These are phyloP conservation scores for Trichoderma brevicompactum DNA, from an alignment of 2,329 filamentous ascomycete species.

Conservation along the genomic window DNA sequence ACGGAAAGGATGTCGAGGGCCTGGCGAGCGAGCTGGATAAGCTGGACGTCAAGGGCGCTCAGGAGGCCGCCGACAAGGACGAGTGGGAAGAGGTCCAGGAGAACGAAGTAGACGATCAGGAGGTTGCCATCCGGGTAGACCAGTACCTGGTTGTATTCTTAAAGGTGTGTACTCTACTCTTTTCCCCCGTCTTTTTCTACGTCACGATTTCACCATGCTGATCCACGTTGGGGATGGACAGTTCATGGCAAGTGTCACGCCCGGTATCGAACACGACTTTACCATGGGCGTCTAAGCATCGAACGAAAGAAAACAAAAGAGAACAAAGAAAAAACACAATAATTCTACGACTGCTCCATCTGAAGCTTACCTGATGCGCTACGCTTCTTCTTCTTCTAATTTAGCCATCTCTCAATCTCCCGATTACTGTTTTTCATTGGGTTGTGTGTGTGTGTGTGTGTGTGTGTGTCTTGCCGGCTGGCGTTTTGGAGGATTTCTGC, in stretches of 20 bases:
- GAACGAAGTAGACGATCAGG: slow-evolving; percentile 66
- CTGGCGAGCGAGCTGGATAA: slow-evolving; percentile 80
- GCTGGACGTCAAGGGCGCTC: slow-evolving; percentile 60
- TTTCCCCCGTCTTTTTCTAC: not conserved
- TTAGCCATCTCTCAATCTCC: not conserved
- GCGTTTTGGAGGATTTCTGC: slow-evolving; percentile 12
- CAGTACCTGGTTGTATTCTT: slow-evolving; percentile 87
- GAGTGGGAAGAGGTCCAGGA: slow-evolving; percentile 70
- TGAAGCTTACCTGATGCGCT: not conserved
- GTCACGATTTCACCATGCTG: not conserved
- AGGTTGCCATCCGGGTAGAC: slow-evolving; percentile 83
- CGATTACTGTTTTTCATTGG: not conserved
- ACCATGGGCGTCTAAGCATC: slow-evolving; percentile 81
- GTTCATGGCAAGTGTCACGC: slow-evolving; percentile 88
- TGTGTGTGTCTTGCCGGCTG: slow-evolving; percentile 5
- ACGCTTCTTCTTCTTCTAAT: not conserved
- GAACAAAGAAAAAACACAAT: not conserved
- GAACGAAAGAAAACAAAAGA: not conserved
- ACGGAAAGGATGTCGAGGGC: slow-evolving; percentile 73
- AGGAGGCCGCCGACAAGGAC: slow-evolving; percentile 57
- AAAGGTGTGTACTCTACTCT: slow-evolving; percentile 59
- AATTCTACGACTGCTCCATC: not conserved
- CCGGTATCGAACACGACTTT: slow-evolving; percentile 96
- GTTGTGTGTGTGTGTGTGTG: not conserved
- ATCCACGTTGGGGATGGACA: slow-evolving; percentile 34